Base-by-base conservation (phyloP, 441 rosid genomes). In the Populus hybrid region DNA sequence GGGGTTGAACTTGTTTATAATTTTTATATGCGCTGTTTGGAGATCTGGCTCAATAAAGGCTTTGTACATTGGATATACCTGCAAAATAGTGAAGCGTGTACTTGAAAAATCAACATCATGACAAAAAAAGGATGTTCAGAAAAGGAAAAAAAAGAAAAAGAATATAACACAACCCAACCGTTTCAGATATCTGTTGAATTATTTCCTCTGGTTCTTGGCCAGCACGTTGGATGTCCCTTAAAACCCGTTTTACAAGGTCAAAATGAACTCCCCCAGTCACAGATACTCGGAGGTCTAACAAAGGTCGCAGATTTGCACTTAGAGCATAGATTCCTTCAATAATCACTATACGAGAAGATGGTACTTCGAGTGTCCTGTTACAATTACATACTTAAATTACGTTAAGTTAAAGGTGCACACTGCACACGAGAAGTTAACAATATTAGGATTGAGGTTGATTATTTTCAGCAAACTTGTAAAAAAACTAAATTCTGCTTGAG, bases 21-120 rank as follows among this genome's bases (percentile, higher is more conserved):
- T 94, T 87, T 87, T 93, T 72, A 96, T 88, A 69, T 96, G 99
- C 63, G 98, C 98, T 63, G 98, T 96, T 89, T 89, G 91, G 77
- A 96, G 98, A 86, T 94, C 99, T 68, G 99, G 98, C 86, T 96
- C 99, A 26, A 96, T 96, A 82, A 89, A 96, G 82, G 99, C 99
- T 86, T 96, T 96, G 88, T 96, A 96, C 99, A 96, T 96, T 30
- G 99, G 98, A 86, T 93, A 96, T 34, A 96, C 99, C 99, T 96
- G 87, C 77, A 87, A 80, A 74, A 77, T 30, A 71, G 65, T 28
- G 36, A 74, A 73, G 26, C 18, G 26, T 81, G 80, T 69, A 42
- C 35, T 65, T 72, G 63, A 83, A 74, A 68, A 36, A 71, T 70
- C 72, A 73, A 46, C 67, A 40, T 35, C 40, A 66, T 40, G 30